Evolutionary conservation across 2,329 filamentous ascomycete genomes (phyloP).

Genomic region (Paracamarosporium sp.): DNA sequence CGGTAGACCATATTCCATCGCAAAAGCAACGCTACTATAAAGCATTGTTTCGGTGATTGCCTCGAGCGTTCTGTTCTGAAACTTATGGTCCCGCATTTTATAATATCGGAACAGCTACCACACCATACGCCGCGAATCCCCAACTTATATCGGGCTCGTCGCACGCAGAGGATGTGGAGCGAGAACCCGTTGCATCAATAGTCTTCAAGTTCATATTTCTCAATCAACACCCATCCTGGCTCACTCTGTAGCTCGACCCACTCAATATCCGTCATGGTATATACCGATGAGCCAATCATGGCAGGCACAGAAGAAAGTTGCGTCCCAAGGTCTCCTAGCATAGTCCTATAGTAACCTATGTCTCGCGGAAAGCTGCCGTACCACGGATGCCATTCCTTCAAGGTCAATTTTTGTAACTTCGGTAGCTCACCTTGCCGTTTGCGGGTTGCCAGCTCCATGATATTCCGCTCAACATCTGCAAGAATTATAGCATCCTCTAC

Average conservation of each 20-base stretch:
- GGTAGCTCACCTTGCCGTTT: background rate
- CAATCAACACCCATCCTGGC: background rate
- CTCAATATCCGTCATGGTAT: background rate
- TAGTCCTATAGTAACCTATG: background rate
- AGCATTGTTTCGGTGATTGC: too few species aligned
- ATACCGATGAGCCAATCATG: background rate
- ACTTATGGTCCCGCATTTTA: too few species aligned
- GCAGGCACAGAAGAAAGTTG: background rate
- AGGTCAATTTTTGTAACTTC: background rate
- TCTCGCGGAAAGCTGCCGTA: background rate
- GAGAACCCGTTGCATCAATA: background rate
- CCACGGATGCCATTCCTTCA: slow-evolving; percentile 2
- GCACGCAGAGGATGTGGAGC: background rate
- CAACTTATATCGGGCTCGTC: too few species aligned
- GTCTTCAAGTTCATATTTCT: background rate
- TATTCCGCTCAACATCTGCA: background rate
- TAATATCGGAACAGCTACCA: too few species aligned
- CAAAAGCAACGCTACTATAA: too few species aligned
- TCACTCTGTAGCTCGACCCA: slow-evolving; percentile 1
- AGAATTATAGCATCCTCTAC: background rate
- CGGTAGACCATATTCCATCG: too few species aligned
- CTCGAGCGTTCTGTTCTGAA: too few species aligned
- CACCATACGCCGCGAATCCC: too few species aligned
- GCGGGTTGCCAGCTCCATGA: background rate
- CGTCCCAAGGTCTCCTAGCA: background rate